These are phyloP conservation scores for Irpex sp. DNA, from an alignment of 1,284 basidiomycete species.

Conservation along the genomic window DNA sequence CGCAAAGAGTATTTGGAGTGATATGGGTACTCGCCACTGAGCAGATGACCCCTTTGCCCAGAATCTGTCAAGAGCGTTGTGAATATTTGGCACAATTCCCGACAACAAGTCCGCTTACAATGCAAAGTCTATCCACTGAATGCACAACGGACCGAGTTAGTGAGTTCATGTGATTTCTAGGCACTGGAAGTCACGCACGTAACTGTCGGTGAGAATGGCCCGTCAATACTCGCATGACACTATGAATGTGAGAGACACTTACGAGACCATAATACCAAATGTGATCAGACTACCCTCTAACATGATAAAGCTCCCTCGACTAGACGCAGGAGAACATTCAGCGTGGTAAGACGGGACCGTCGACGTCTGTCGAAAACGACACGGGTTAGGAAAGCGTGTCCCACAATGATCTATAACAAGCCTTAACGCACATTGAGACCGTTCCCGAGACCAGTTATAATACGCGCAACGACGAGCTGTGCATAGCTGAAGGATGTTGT, in stretches of 20 bases:
- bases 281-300: constrained; percentile 68
- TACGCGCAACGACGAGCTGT: constrained; percentile 58
- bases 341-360: constrained; percentile 64
- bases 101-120: constrained; percentile 33
- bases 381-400: not conserved
- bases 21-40: constrained; percentile 71
- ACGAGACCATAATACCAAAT: constrained; percentile 70
- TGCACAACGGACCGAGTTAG: not conserved
- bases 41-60: constrained; percentile 49
- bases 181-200: constrained; percentile 21
- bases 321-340: constrained; percentile 59
- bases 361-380: constrained; percentile 43
- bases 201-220: constrained; percentile 21
- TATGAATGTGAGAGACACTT: constrained; percentile 35
- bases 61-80: constrained; percentile 33
- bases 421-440: constrained; percentile 52
- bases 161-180: not conserved
- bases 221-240: constrained; percentile 1
- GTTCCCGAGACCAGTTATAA: constrained; percentile 64
- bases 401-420: not conserved
- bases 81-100: not conserved
- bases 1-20: constrained; percentile 63
- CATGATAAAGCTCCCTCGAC: constrained; percentile 64
- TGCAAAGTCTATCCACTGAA: constrained; percentile 62
- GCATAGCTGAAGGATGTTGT: constrained; percentile 49